These are phyloP conservation scores for Corymbia citriodora DNA, from an alignment of 441 rosid genomes.

Conservation along the genomic window DNA sequence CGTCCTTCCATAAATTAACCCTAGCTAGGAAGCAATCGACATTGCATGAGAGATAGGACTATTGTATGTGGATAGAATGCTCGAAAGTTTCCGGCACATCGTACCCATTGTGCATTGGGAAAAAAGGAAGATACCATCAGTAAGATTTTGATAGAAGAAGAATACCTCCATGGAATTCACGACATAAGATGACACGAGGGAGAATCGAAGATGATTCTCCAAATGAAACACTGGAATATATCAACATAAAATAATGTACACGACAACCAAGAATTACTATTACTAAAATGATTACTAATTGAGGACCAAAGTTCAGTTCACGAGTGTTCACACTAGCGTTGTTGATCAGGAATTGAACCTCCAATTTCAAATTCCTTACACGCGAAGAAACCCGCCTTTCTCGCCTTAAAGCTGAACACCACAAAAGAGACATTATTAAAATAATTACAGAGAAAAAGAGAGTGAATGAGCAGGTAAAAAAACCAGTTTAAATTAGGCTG, in stretches of 20 bases:
- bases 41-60: background rate
- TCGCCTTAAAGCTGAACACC: background rate
- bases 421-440: background rate
- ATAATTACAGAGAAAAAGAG: background rate
- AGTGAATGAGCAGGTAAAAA: background rate
- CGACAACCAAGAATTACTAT: background rate
- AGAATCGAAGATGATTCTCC: background rate
- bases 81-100: background rate
- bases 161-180: background rate
- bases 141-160: background rate
- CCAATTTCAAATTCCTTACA: background rate
- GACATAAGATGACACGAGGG: background rate
- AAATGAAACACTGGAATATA: background rate
- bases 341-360: background rate
- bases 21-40: fast-evolving
- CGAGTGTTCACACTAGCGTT: background rate
- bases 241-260: background rate
- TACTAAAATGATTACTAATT: background rate
- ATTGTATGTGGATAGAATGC: background rate
- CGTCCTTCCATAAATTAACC: background rate
- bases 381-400: background rate
- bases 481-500: background rate
- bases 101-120: fast-evolving
- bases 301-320: background rate
- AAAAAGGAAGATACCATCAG: background rate